phyloP scores from a whole-genome alignment of 148 eudicot species.

The Silene uniflora region DNA sequence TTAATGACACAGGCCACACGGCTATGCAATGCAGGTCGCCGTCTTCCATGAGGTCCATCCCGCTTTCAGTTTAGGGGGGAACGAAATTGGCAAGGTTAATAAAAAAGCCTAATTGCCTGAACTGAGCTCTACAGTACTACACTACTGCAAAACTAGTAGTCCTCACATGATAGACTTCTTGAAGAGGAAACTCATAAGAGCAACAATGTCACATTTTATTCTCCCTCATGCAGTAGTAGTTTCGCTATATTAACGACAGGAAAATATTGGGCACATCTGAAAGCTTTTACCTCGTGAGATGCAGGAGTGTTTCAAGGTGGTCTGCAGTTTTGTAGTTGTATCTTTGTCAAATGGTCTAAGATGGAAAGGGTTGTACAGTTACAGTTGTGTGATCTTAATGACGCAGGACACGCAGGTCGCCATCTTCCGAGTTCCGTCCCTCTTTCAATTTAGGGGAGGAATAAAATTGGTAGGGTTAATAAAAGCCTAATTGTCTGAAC shows the following conservation, averaged over 20 bases:
- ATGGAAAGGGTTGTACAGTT: no score
- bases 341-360: no score
- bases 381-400: no score
- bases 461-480: background rate
- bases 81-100: background rate
- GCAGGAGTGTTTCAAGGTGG: background rate
- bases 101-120: background rate
- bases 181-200: background rate
- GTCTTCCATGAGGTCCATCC: conserved; percentile 9
- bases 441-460: background rate
- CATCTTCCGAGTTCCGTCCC: conserved; percentile 6
- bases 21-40: conserved; percentile 8
- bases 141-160: background rate
- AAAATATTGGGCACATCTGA: background rate
- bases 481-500: background rate
- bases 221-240: no score
- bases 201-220: background rate
- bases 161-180: background rate
- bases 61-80: background rate
- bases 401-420: conserved; percentile 3
- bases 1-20: no score
- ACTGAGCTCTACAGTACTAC: background rate
- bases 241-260: background rate
- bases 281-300: no score
- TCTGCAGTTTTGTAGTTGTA: background rate